Conservation (phyloP, 768 basidiomycete species). For the Naganishia onofrii region DNA sequence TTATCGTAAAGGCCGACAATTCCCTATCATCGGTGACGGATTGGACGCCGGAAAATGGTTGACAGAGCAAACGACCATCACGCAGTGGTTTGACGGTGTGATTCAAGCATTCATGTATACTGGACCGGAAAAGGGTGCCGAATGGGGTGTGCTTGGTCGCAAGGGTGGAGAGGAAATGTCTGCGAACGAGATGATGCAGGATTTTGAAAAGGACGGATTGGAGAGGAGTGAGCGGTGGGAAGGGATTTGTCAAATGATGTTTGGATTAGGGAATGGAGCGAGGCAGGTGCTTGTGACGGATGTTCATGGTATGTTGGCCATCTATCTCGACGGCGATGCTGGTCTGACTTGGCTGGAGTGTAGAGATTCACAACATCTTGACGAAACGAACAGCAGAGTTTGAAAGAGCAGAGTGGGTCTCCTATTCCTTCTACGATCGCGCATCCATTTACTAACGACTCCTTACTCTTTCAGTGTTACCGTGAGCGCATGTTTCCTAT, state of each 20-base stretch:
- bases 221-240: slow-evolving; percentile 26
- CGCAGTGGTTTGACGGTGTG: slow-evolving; percentile 16
- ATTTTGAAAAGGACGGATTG: background rate
- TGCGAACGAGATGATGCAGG: background rate
- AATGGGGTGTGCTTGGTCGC: slow-evolving; percentile 17
- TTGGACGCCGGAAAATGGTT: slow-evolving; percentile 25
- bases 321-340: background rate
- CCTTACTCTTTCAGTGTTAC: background rate
- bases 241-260: slow-evolving; percentile 41
- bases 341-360: slow-evolving; percentile 22
- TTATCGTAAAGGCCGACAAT: slow-evolving; percentile 19
- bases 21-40: slow-evolving; percentile 38
- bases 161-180: background rate
- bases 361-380: slow-evolving; percentile 28
- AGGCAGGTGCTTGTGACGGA: slow-evolving; percentile 17
- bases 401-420: slow-evolving; percentile 34
- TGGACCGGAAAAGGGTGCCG: background rate
- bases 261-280: slow-evolving; percentile 27
- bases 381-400: slow-evolving; percentile 31
- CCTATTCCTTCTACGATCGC: background rate
- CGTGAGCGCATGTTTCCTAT: background rate
- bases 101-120: slow-evolving; percentile 13
- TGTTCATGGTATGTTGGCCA: slow-evolving; percentile 6
- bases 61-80: background rate
- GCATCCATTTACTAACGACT: background rate